Evolutionary conservation across 768 basidiomycete species (phyloP), one percentile per base, ranked within the genome.

Genomic region (Naganishia friedmannii): DNA sequence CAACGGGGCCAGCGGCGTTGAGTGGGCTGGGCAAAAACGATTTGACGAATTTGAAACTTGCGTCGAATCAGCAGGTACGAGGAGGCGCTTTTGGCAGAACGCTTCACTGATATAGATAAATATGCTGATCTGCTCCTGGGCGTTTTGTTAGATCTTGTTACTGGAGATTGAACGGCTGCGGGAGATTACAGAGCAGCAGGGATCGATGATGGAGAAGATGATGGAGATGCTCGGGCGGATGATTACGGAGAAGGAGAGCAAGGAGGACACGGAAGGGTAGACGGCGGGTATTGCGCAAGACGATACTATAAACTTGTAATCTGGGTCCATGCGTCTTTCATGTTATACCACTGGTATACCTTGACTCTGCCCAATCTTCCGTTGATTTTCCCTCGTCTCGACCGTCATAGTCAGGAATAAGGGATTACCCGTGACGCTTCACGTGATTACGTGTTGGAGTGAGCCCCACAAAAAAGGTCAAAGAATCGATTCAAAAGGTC

Each of bases 121-220:
- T 53, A 37, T 54, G 34, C 26, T 5, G 37, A 3, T 51, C 21
- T n/a, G n/a, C 48, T 26, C 12, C 13, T 51, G n/a, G 4, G 12
- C 48, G n/a, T 7, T 4, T 26, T 21, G 23, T n/a, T 26, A 78
- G 75, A 77, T 79, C 1, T 37, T 78, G 42, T 69, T 78, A 45
- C 70, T 74, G 28, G 77, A 77, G 66, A 79, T 79, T 17, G 75
- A 78, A 19, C 70, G 73, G n/a, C 66, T 82, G 37, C 68, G 76
- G 17, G 76, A 76, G 32, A 74, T 76, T 7, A 76, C 78, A 28
- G 80, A 82, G 67, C 39, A 73, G 17, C 81, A 82, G 69, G 78
- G 77, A 3, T 72, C 77, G 34, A 72, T 80, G 60, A 53, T 82
- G 31, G 70, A 56, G 31, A 39, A 70, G 32, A 67, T 81, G 21